Base-by-base conservation (phyloP, 2,329 filamentous ascomycete species). In the Alternaria triticimaculans region DNA sequence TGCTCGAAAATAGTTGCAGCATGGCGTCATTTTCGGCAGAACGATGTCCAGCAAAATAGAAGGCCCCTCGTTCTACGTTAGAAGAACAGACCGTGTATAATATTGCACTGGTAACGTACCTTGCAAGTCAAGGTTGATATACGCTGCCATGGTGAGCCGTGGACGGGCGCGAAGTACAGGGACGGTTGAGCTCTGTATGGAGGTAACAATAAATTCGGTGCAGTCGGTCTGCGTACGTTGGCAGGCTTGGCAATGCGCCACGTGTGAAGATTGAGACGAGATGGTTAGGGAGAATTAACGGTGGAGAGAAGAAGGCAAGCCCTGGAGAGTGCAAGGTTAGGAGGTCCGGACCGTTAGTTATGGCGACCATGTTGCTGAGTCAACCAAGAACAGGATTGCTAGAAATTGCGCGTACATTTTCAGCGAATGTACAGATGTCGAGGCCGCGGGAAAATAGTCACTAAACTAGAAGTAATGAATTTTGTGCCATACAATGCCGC, bases 41-140 rank as follows among this genome's bases (percentile, higher is more conserved):
- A 61, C 64, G 60, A 61, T 48, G 50, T 58, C 44, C 25, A 48
- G 60, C 51, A 61, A 64, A 66, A 53, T 66, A 66, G 61, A 64
- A 58, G 25, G 61, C 51, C 46, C 64, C 64, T 66, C 23, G 60
- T 45, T 51, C 50, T 55, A 21, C 20, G 49, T 64, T 21, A 64
- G 57, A 54, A 63, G n/a, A 43, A 63, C n/a, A 49, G 23, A 14
- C 6, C 46, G 46, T 48, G 18, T 26, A 49, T 26, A 21, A 11
- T 18, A 49, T n/a, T 49, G 21, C 50, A 61, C 48, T 41, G 46
- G 53, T 18, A 61, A 53, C 48, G 20, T 59, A 62, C 57, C 61
- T 33, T 64, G 57, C 44, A 64, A 46, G 53, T 23, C 28, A 58
- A 65, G 25, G 33, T 63, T 65, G 63, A 65, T 63, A 57, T 51